Evolutionary conservation across 2,329 filamentous ascomycete genomes (phyloP).

Genomic region (Coniosporium tulheliwenetii): DNA sequence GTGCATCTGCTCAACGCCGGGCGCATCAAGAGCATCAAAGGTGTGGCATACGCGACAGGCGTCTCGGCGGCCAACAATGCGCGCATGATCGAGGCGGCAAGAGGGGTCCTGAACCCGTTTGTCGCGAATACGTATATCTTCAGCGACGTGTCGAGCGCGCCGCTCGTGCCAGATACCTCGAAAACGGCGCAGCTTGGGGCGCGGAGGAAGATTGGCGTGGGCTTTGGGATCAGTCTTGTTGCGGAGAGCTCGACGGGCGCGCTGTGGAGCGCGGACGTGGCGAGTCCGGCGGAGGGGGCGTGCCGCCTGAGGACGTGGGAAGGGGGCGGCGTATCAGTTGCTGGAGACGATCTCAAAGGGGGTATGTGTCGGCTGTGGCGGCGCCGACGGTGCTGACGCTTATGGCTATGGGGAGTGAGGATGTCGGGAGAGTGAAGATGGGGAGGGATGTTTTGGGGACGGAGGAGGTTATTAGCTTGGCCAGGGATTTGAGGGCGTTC

Average conservation of each 20-base stretch:
- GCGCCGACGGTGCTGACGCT: conserved; percentile 63
- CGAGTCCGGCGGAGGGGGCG: conserved; percentile 56
- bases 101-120: conserved; percentile 74
- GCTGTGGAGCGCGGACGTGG: conserved; percentile 75
- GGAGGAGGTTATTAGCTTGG: conserved; percentile 65
- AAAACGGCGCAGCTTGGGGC: conserved; percentile 39
- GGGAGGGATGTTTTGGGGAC: conserved; percentile 69
- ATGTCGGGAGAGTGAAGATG: conserved; percentile 74
- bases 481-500: conserved; percentile 75
- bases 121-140: conserved; percentile 84
- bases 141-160: conserved; percentile 47
- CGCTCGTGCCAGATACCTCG: conserved; percentile 51
- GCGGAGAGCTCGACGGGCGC: conserved; percentile 83
- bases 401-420: conserved; percentile 97
- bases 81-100: conserved; percentile 81
- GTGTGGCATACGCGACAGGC: conserved; percentile 86
- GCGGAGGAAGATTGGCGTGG: conserved; percentile 55
- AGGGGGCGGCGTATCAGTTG: conserved; percentile 75
- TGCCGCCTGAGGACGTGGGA: conserved; percentile 80
- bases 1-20: conserved; percentile 76
- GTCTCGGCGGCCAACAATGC: conserved; percentile 88
- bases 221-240: conserved; percentile 80
- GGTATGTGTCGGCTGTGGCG: conserved; percentile 61
- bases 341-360: conserved; percentile 70
- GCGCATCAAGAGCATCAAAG: conserved; percentile 72